phyloP scores from a whole-genome alignment of 2,329 filamentous ascomycete species.

The Trichoderma sp. region DNA sequence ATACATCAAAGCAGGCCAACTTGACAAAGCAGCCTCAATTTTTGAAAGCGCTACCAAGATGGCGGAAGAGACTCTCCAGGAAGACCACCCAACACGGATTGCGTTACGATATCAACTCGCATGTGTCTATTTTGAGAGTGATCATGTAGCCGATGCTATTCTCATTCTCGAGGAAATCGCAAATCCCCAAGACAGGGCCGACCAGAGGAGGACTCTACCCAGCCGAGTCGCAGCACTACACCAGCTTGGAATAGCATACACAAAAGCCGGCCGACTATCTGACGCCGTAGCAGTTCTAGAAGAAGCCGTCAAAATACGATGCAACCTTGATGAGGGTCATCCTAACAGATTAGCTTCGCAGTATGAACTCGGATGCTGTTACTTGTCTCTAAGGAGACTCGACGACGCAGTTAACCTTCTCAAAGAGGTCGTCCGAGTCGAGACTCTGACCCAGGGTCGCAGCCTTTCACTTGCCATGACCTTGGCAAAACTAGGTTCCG shows the following conservation, averaged over 20 bases:
- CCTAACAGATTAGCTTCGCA: background rate
- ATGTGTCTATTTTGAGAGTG: background rate
- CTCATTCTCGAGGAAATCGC: background rate
- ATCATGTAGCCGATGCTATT: background rate
- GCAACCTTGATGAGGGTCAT: background rate
- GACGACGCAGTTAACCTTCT: constrained; percentile 1
- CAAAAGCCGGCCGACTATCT: background rate
- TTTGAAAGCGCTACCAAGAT: background rate
- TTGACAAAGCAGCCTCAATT: background rate
- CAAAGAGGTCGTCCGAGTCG: background rate
- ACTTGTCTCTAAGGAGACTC: background rate
- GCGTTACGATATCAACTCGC: background rate
- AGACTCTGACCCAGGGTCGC: background rate
- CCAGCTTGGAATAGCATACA: background rate
- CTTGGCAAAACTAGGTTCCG: background rate
- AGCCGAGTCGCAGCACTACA: constrained; percentile 1
- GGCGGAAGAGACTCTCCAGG: background rate
- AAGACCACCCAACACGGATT: constrained; percentile 6
- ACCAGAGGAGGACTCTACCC: background rate
- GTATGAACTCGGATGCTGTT: constrained; percentile 15
- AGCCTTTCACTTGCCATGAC: background rate
- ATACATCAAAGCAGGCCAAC: constrained; percentile 1
- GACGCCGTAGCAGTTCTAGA: background rate
- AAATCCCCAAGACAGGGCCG: background rate
- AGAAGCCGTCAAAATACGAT: background rate